Conservation (phyloP, 805 yeast genomes). For the Candida insectorum region DNA sequence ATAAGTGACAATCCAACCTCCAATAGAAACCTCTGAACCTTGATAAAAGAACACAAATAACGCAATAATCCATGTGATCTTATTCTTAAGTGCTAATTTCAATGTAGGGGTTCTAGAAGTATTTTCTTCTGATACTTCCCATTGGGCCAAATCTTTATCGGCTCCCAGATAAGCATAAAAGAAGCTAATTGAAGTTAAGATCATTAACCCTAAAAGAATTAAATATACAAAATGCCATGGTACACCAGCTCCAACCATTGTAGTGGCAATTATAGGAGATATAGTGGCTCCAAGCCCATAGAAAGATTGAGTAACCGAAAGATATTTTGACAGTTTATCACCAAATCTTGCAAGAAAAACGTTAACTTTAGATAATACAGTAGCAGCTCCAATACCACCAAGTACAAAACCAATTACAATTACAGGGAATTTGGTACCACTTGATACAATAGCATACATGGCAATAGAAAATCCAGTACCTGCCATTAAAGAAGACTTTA, state of each 20-base stretch:
- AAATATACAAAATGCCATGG: constrained; percentile 53
- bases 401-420: constrained; percentile 49
- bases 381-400: constrained; percentile 57
- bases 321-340: constrained; percentile 50
- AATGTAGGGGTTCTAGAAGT: constrained; percentile 1
- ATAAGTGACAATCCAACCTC: constrained; percentile 70
- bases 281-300: constrained; percentile 74
- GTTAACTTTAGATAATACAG: constrained; percentile 48
- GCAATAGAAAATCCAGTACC: constrained; percentile 34
- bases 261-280: constrained; percentile 63
- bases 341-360: constrained; percentile 47
- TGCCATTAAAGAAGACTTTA: constrained; percentile 31
- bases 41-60: constrained; percentile 57
- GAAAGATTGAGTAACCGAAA: constrained; percentile 63
- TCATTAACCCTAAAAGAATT: constrained; percentile 41
- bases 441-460: constrained; percentile 43
- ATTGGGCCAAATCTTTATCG: constrained; percentile 41
- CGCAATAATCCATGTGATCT: constrained; percentile 47
- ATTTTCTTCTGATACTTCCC: constrained; percentile 20
- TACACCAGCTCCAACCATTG: constrained; percentile 46
- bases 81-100: constrained; percentile 33
- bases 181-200: constrained; percentile 28
- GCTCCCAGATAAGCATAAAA: constrained; percentile 47
- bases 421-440: constrained; percentile 49
- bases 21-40: constrained; percentile 68